Conservation (phyloP, 192 early-diverging fungal species). For the Entrophospora sp. region DNA sequence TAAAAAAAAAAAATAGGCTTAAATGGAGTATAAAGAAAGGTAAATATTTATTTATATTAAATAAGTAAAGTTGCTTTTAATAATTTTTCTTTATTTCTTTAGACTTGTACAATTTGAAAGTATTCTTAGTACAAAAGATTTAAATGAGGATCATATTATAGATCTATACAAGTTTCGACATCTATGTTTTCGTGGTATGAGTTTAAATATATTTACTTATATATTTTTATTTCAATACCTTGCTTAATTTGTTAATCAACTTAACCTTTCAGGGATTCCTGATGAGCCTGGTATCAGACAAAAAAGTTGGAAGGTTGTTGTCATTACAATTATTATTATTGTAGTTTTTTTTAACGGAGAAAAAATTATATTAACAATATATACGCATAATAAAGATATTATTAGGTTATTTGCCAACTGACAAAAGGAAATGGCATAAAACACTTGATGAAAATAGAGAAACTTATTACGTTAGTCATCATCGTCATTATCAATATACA, state of each 20-base stretch:
- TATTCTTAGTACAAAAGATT: slow-evolving; percentile 13
- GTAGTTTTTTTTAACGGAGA: background rate
- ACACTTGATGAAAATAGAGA: slow-evolving; percentile 38
- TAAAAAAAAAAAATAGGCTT: background rate
- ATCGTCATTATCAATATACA: no score
- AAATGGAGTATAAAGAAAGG: slow-evolving; percentile 18
- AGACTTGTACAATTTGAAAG: slow-evolving; percentile 17
- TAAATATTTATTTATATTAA: background rate
- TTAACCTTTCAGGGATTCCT: slow-evolving; percentile 49
- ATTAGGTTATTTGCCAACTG: slow-evolving; percentile 55
- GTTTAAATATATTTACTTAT: background rate
- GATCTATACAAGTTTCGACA: slow-evolving; percentile 43
- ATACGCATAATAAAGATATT: slow-evolving; percentile 27
- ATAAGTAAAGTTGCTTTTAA: background rate
- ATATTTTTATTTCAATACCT: background rate
- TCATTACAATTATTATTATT: no score
- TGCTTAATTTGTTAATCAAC: background rate
- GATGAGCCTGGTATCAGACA: slow-evolving; percentile 53
- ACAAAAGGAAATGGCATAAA: slow-evolving; percentile 51
- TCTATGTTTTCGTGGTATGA: slow-evolving; percentile 47
- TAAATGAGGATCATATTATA: slow-evolving; percentile 25
- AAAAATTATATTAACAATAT: background rate
- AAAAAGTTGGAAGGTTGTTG: slow-evolving; percentile 54
- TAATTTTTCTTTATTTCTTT: background rate
- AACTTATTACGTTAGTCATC: slow-evolving; percentile 51